phyloP scores from a whole-genome alignment of 352 stramenopile genomes.

The Globisporangium solare region DNA sequence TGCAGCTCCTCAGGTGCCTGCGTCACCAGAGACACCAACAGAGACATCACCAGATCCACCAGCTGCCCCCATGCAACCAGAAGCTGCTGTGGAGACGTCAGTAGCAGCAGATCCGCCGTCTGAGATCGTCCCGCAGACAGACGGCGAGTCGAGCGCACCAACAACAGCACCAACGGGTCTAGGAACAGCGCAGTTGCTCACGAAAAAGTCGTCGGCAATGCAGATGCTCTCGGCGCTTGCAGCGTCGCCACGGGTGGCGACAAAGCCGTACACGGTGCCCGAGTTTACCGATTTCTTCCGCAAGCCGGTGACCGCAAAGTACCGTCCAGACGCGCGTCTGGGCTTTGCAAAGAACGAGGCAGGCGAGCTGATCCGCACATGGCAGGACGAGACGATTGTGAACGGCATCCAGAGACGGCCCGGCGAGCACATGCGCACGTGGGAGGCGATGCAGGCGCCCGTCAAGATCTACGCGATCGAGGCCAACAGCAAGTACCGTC shows the following conservation, averaged over 20 bases:
- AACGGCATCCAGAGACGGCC: slow-evolving; percentile 32
- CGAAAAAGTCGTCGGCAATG: slow-evolving; percentile 1
- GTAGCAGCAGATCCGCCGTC: no score
- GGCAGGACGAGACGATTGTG: slow-evolving; percentile 43
- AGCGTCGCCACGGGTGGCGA: not conserved
- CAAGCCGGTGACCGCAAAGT: slow-evolving; percentile 39
- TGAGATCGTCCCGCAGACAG: no score
- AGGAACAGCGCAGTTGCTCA: slow-evolving; percentile 1
- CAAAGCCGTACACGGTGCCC: slow-evolving; percentile 24
- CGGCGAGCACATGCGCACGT: slow-evolving; percentile 47
- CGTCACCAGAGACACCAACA: not conserved
- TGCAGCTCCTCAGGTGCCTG: not conserved
- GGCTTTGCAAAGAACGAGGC: slow-evolving; percentile 52
- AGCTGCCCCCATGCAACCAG: not conserved
- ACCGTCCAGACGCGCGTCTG: slow-evolving; percentile 42
- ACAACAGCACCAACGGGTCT: slow-evolving; percentile 1
- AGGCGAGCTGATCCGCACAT: slow-evolving; percentile 60
- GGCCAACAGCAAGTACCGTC: slow-evolving; percentile 45
- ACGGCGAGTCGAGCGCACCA: no score
- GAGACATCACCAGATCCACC: not conserved
- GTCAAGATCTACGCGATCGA: slow-evolving; percentile 65
- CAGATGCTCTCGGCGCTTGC: not conserved
- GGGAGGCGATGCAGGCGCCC: slow-evolving; percentile 55
- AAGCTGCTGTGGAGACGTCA: no score
- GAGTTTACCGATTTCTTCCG: slow-evolving; percentile 73